A percentile compares a stretch with the other conserved stretches of the same genome.
Conservation (phyloP, 1,284 basidiomycete genomes). For the Amylostereum chailletii region DNA sequence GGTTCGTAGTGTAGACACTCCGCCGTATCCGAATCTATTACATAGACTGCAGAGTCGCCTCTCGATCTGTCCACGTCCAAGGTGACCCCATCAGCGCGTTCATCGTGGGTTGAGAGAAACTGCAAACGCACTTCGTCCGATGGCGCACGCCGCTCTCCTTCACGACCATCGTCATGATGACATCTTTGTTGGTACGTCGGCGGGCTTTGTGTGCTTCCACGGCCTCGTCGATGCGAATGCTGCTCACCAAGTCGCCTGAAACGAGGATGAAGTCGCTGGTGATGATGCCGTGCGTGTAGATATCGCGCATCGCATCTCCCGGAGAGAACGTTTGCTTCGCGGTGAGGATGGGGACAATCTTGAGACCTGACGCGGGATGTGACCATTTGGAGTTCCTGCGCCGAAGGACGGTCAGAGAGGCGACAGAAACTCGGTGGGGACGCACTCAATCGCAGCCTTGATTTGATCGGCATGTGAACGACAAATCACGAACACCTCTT, state of each 20-base stretch:
- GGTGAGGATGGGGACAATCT: slow-evolving; percentile 83
- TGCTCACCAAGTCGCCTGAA: slow-evolving; percentile 91
- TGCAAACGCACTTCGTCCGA: slow-evolving; percentile 55
- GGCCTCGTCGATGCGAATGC: slow-evolving; percentile 84
- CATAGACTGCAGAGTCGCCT: slow-evolving; percentile 67
- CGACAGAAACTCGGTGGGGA: slow-evolving; percentile 9
- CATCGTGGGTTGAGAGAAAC: slow-evolving; percentile 10
- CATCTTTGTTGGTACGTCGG: slow-evolving; percentile 81
- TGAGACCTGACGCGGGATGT: slow-evolving; percentile 65
- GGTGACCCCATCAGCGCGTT: slow-evolving; percentile 8
- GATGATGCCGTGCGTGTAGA: slow-evolving; percentile 90
- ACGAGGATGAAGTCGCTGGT: slow-evolving; percentile 92
- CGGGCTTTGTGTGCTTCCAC: slow-evolving; percentile 86
- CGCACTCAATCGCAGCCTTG: slow-evolving; percentile 73
- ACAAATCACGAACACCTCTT: slow-evolving; percentile 93
- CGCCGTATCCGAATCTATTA: slow-evolving; percentile 64
- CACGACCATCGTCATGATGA: slow-evolving; percentile 94
- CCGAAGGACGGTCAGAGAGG: background rate
- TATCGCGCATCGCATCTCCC: slow-evolving; percentile 94
- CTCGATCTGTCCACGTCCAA: slow-evolving; percentile 37
- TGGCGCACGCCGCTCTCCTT: slow-evolving; percentile 68
- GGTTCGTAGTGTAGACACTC: slow-evolving; percentile 78
- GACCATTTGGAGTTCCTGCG: slow-evolving; percentile 75
- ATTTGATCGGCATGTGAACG: slow-evolving; percentile 81
- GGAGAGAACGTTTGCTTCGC: slow-evolving; percentile 85